Evolutionary conservation across 768 basidiomycete species (phyloP), one percentile per base, ranked within the genome.

Genomic region (Russula compacta): DNA sequence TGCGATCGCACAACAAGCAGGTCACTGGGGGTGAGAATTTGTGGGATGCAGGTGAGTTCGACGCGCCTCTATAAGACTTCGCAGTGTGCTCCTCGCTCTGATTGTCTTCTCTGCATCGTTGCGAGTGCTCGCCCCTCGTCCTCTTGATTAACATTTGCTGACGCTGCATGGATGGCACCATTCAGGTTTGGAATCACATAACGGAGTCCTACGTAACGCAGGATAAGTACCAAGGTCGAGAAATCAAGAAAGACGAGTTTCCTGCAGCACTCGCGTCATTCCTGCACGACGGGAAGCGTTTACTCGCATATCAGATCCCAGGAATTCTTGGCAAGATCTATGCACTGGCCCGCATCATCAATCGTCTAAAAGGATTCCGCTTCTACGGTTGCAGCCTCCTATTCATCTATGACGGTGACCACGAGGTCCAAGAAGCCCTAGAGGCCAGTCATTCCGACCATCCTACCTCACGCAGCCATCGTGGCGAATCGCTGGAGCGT

Each of bases 311-410:
- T 71, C 97, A 98, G 67, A 97, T 99, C 66, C 97, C 97, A 2
- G 73, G 83, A 61, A 80, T 98, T 53, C 81, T 98, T 52, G 87
- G 88, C 71, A 97, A 98, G 75, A 77, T 99, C 17, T 95, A 95
- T 70, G 85, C 86, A n/a, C 83, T 99, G 51, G 95, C 95, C 29
- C 83, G 86, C 51, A 97, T 98, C 74, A 81, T 98, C 68, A 80
- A 86, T 70, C 83, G 88, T 8, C 77, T 99, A 62, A 89, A 87
- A 67, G 93, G 97, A n/a, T 99, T 91, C 75, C 85, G 97, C 52
- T 98, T 99, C 74, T 99, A 99, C 71, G 97, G 97, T 14, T 98
- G 95, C 74, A 93, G 90, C 65, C 82, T 99, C 49, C 83, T 99
- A 55, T 82, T 98, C 70, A 95, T 98, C 70, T 99, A 99, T 72